phyloP scores from a whole-genome alignment of 129 eudicot species.

The Logfia minima region DNA sequence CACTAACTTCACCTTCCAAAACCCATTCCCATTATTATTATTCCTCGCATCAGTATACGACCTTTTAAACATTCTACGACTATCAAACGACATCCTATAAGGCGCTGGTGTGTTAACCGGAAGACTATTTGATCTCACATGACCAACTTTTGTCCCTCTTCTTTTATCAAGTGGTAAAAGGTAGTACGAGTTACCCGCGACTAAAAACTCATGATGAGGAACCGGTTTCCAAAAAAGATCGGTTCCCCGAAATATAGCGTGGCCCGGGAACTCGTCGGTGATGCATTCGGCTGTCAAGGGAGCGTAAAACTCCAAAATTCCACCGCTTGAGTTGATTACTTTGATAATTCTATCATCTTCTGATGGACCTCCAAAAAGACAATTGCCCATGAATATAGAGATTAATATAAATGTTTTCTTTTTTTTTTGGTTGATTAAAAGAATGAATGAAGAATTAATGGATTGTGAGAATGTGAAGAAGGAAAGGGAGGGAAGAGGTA shows the following conservation, averaged over 20 bases:
- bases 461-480: neutral
- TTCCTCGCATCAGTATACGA: constrained; percentile 19
- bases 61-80: constrained; percentile 46
- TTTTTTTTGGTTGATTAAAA: neutral
- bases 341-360: constrained; percentile 36
- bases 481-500: neutral
- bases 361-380: constrained; percentile 60
- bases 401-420: neutral
- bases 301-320: constrained; percentile 60
- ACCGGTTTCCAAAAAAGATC: constrained; percentile 74
- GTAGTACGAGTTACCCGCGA: constrained; percentile 55
- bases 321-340: constrained; percentile 57
- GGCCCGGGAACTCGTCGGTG: constrained; percentile 76
- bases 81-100: constrained; percentile 77
- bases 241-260: constrained; percentile 50
- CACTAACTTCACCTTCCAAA: constrained; percentile 48
- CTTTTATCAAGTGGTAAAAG: constrained; percentile 53
- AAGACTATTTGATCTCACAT: constrained; percentile 69
- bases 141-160: constrained; percentile 33
- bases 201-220: constrained; percentile 50
- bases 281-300: constrained; percentile 57
- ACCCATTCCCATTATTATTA: constrained; percentile 17
- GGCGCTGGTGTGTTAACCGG: constrained; percentile 38
- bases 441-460: neutral
- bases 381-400: constrained; percentile 54